phyloP scores from a whole-genome alignment of 1,284 basidiomycete species.

The Ustilago shanxiensis region DNA sequence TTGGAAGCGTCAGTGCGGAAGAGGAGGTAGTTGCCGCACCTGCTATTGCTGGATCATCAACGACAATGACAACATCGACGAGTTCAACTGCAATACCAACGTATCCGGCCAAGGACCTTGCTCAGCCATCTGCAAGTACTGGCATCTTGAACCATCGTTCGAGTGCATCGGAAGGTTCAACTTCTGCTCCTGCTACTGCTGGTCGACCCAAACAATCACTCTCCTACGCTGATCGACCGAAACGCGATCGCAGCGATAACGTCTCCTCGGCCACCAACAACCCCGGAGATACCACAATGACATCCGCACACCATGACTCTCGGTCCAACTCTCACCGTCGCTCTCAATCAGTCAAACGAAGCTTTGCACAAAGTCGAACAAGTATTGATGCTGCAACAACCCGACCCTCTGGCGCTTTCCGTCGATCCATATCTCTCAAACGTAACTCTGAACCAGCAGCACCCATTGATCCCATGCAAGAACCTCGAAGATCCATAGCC shows the following conservation, averaged over 20 bases:
- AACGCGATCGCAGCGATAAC: slow-evolving; percentile 20
- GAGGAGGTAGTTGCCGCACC: slow-evolving; percentile 1
- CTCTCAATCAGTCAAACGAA: slow-evolving; percentile 19
- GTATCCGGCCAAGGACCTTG: slow-evolving; percentile 18
- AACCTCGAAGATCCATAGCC: slow-evolving; percentile 48
- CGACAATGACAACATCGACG: neutral
- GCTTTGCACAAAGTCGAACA: slow-evolving; percentile 14
- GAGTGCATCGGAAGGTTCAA: neutral
- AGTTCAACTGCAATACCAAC: slow-evolving; percentile 18
- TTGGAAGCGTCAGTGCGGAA: neutral
- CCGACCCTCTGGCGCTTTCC: slow-evolving; percentile 19
- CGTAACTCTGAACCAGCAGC: slow-evolving; percentile 3
- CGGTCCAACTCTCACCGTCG: slow-evolving; percentile 27
- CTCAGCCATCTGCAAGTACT: slow-evolving; percentile 5
- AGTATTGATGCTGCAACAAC: slow-evolving; percentile 21
- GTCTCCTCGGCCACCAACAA: slow-evolving; percentile 7
- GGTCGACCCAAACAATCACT: slow-evolving; percentile 25
- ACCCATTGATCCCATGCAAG: slow-evolving; percentile 47
- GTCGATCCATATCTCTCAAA: slow-evolving; percentile 23
- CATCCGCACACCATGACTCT: neutral
- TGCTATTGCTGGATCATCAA: neutral
- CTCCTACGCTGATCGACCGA: slow-evolving; percentile 21
- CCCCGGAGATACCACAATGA: neutral
- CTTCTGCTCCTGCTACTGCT: neutral
- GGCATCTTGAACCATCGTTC: slow-evolving; percentile 6